Evolutionary conservation across 768 basidiomycete species (phyloP), one percentile per base, ranked within the genome.

Genomic region (Floccularia luteovirens): DNA sequence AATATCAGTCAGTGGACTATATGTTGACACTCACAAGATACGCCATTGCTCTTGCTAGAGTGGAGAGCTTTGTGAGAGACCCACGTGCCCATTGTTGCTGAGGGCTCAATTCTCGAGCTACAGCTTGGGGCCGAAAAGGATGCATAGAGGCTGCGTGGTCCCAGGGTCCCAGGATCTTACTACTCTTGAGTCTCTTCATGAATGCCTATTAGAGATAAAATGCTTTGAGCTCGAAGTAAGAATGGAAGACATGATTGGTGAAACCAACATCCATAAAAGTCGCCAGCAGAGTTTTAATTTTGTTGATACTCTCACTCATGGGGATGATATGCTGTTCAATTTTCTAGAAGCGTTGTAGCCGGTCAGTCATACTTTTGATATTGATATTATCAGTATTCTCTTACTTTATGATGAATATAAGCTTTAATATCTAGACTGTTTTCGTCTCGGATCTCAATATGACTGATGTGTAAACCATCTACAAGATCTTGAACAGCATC

Each of bases 391-490:
- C 4, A 10, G 17, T 27, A 22, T 32, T 4, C 16, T 20, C 7
- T 7, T 21, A 82, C 90, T 73, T 98, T 99, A 48, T 87, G 77
- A 53, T 91, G 82, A 49, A 94, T 74, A 54, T 94, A 99, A 24
- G 74, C 72, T 47, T 75, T 74, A 24, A 98, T 68, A 62, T 98
- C 96, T 19, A 92, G 60, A 51, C 90, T 91, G 42, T 81, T 72
- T 53, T 97, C 96, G 53, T 94, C 80, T 38, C 96, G 76, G 46
- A 98, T 89, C 54, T 98, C 94, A 42, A 99, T 93, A 43, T 80
- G 78, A 49, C 91, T 91, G 41, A 99, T 92, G 53, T 98, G 96
- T 8, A 99, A 64, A 13, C 82, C 80, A 55, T 98, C 90, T n/a
- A 98, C 77, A 24, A 99, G 78, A 4, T 62, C 66, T 59, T 99